A percentile compares a stretch with the other conserved stretches of the same genome.
phyloP scores from a whole-genome alignment of 2,329 filamentous ascomycete species.

The Diaporthe ilicicola region DNA sequence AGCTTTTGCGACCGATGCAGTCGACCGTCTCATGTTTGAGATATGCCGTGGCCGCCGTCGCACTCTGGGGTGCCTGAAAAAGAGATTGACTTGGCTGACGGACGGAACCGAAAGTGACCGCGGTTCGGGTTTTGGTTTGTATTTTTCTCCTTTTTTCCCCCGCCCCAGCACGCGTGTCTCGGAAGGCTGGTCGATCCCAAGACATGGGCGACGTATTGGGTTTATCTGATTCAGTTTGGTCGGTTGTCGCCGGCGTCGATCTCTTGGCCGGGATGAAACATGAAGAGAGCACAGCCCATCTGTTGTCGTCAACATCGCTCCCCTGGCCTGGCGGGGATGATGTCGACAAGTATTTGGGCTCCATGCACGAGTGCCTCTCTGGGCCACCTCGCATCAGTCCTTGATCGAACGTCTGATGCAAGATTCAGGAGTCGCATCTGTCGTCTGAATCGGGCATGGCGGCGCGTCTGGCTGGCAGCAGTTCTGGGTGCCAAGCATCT shows the following conservation, averaged over 20 bases:
- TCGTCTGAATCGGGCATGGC: constrained; percentile 10
- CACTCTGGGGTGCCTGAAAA: not conserved
- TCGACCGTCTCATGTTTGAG: constrained; percentile 22
- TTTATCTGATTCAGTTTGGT: not conserved
- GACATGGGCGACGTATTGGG: not conserved
- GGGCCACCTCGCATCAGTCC: no score
- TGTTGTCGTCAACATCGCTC: no score
- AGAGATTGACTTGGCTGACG: not conserved
- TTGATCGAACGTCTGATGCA: constrained; percentile 2
- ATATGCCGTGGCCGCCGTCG: constrained; percentile 15
- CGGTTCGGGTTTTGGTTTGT: not conserved
- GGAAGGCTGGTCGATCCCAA: not conserved
- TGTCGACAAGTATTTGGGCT: not conserved
- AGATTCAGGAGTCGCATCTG: constrained; percentile 13
- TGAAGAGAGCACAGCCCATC: not conserved
- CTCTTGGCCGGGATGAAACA: not conserved
- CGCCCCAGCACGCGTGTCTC: not conserved
- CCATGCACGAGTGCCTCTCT: not conserved
- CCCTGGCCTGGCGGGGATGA: not conserved
- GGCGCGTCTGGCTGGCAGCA: not conserved
- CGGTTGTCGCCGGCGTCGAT: not conserved
- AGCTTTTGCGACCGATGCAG: constrained; percentile 8
- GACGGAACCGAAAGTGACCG: not conserved
- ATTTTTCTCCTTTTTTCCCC: not conserved
- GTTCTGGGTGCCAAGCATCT: constrained; percentile 16